Evolutionary conservation across 2,329 filamentous ascomycete species (phyloP).

Genomic region (Trichoderma endophyticum): DNA sequence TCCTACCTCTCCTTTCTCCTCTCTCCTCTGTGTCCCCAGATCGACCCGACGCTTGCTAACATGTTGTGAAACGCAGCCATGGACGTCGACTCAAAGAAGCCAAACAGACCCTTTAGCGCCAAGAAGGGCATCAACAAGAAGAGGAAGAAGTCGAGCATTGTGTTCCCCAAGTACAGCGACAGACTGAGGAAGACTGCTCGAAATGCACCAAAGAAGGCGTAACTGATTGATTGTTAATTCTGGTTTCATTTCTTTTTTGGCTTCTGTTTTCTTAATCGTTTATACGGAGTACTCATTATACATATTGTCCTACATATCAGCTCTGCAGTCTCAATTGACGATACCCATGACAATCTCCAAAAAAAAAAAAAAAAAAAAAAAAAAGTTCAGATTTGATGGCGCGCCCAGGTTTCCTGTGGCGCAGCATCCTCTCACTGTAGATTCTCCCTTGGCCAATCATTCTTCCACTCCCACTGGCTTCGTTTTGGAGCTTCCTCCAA

Average conservation of each 20-base stretch:
- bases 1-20: conserved; percentile 10
- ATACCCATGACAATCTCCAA: conserved; percentile 18
- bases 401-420: too few species aligned
- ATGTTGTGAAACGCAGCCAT: conserved; percentile 40
- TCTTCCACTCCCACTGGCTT: background rate
- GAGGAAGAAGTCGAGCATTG: conserved; percentile 55
- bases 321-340: conserved; percentile 21
- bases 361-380: background rate
- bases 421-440: conserved; percentile 5
- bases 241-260: background rate
- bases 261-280: conserved; percentile 12
- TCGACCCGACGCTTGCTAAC: background rate
- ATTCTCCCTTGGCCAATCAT: conserved; percentile 12
- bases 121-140: conserved; percentile 58
- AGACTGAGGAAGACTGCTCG: conserved; percentile 44
- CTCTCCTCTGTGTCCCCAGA: background rate
- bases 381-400: background rate
- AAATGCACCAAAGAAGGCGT: conserved; percentile 20
- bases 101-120: conserved; percentile 36
- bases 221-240: background rate
- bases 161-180: conserved; percentile 58
- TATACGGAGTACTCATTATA: conserved; percentile 11
- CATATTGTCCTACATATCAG: conserved; percentile 11
- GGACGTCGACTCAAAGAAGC: conserved; percentile 53
- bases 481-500: background rate